Percentiles rank a stretch among this genome's conserved stretches.
phyloP scores from a whole-genome alignment of 2,329 filamentous ascomycete genomes.

The Penicillium expansum region DNA sequence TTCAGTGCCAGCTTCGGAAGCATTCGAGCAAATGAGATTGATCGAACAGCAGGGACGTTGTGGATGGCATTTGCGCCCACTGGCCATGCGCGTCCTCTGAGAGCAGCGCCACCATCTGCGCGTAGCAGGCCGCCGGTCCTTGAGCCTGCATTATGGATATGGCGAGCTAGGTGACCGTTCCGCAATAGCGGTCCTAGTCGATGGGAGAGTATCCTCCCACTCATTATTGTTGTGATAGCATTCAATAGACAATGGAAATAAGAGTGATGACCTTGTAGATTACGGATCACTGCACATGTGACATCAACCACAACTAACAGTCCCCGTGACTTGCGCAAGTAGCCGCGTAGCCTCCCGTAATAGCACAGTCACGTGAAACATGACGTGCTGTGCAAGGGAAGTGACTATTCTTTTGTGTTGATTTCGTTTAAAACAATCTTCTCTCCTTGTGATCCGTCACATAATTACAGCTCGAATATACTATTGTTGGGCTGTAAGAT shows the following conservation, averaged over 20 bases:
- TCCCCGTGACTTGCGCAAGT: conserved; percentile 35
- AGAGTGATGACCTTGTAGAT: conserved; percentile 9
- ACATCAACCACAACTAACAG: conserved; percentile 21
- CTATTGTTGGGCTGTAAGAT: neutral
- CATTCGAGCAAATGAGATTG: conserved; percentile 64
- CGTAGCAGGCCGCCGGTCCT: conserved; percentile 68
- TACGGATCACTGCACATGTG: conserved; percentile 14
- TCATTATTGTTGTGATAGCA: conserved; percentile 55
- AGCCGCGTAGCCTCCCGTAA: conserved; percentile 33
- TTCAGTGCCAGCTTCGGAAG: conserved; percentile 89
- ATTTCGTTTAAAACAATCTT: neutral
- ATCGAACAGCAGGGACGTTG: conserved; percentile 65
- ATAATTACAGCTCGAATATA: neutral
- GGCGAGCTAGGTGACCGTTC: conserved; percentile 59
- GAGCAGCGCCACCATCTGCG: conserved; percentile 61
- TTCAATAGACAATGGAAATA: conserved; percentile 27
- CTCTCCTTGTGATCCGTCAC: neutral
- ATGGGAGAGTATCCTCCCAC: conserved; percentile 72
- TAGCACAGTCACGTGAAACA: conserved; percentile 31
- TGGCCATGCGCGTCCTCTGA: conserved; percentile 69
- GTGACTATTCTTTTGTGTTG: conserved; percentile 15
- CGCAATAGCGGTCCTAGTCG: conserved; percentile 66
- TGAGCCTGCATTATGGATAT: conserved; percentile 60
- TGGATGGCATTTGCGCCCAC: conserved; percentile 75
- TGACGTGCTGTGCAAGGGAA: conserved; percentile 28